Conservation (phyloP, 495 filamentous ascomycete species). For the Umbilicaria muhlenbergii region DNA sequence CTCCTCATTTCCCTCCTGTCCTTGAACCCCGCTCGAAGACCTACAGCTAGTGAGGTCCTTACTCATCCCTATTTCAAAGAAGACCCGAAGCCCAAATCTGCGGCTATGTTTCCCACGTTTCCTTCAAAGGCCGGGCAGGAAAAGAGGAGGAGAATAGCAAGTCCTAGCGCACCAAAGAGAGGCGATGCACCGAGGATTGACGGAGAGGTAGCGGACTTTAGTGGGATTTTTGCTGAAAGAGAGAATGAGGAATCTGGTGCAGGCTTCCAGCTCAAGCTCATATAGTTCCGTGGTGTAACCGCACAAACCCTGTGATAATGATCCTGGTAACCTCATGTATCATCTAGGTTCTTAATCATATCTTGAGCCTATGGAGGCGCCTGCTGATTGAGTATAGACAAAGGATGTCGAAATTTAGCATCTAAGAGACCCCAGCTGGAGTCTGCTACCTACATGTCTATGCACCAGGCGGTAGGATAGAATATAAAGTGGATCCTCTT, state of each 20-base stretch:
- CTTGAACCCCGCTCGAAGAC: slow-evolving; percentile 58
- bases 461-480: too few relatives aligned
- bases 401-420: too few relatives aligned
- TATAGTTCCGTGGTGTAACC: background rate
- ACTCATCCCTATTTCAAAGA: slow-evolving; percentile 76
- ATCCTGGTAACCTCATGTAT: too few relatives aligned
- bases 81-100: slow-evolving; percentile 73
- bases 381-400: too few relatives aligned
- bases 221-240: slow-evolving; percentile 57
- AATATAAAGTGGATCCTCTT: too few relatives aligned
- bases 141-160: slow-evolving; percentile 53
- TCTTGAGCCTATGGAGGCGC: too few relatives aligned
- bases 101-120: slow-evolving; percentile 82
- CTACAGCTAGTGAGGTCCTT: slow-evolving; percentile 55
- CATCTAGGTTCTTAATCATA: too few relatives aligned
- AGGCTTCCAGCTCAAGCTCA: slow-evolving; percentile 64
- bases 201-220: slow-evolving; percentile 55
- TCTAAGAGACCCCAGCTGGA: too few relatives aligned
- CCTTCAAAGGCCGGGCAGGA: slow-evolving; percentile 91
- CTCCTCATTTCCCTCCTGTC: slow-evolving; percentile 56
- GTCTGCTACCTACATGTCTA: too few relatives aligned
- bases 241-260: slow-evolving; percentile 63
- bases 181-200: slow-evolving; percentile 54
- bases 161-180: slow-evolving; percentile 73
- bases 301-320: too few relatives aligned